A percentile compares a stretch with the other conserved stretches of the same genome.
phyloP scores from a whole-genome alignment of 1,284 basidiomycete species.

The Pterula multifida region DNA sequence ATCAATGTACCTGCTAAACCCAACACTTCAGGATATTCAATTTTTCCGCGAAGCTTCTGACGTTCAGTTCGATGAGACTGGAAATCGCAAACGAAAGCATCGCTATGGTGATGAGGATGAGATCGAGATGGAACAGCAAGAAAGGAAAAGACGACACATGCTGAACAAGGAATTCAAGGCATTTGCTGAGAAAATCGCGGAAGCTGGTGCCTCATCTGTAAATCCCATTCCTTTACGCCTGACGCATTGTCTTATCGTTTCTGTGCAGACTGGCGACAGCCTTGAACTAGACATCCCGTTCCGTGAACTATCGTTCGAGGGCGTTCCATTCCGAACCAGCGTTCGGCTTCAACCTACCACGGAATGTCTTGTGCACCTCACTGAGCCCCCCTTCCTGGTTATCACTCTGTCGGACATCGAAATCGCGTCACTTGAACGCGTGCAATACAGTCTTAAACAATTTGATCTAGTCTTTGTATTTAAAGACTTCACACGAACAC shows the following conservation, averaged over 20 bases:
- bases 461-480: constrained; percentile 97
- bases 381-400: constrained; percentile 93
- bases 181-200: constrained; percentile 89
- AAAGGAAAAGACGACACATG: constrained; percentile 78
- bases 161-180: constrained; percentile 93
- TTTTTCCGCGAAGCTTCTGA: constrained; percentile 98
- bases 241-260: constrained; percentile 5
- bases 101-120: constrained; percentile 98
- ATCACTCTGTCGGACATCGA: constrained; percentile 93
- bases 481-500: constrained; percentile 89
- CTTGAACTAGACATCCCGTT: constrained; percentile 95
- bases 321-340: constrained; percentile 93
- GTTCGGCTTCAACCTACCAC: constrained; percentile 94
- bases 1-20: constrained; percentile 6
- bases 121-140: constrained; percentile 97
- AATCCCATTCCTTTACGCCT: constrained; percentile 12
- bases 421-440: constrained; percentile 93
- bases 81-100: constrained; percentile 96
- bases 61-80: constrained; percentile 97
- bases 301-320: constrained; percentile 93
- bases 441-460: constrained; percentile 93
- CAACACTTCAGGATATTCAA: constrained; percentile 74
- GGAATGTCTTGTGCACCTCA: constrained; percentile 92
- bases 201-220: constrained; percentile 62
- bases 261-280: constrained; percentile 58